Base-by-base conservation (phyloP, 768 basidiomycete species). In the Suillus decipiens region DNA sequence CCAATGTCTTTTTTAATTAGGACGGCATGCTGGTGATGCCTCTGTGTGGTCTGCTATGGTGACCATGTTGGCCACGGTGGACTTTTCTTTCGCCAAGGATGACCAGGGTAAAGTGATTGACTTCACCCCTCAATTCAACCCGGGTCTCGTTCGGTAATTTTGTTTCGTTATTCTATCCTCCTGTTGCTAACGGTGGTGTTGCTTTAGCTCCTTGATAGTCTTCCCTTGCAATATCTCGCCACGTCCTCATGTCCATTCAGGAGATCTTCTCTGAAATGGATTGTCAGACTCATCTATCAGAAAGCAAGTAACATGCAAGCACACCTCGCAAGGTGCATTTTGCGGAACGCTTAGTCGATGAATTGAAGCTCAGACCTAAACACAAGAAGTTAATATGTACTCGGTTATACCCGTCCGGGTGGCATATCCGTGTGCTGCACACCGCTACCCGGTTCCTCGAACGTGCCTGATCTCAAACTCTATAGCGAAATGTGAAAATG, bases 11-110 rank as follows among this genome's bases (percentile, higher is more conserved):
- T 6, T 43, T 34, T 28, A 28, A 22, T 15, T n/a, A 63, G 62
- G 75, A 1, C 60, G 68, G 22, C 59, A 72, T 51, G 55, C 72
- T 1, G 75, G 72, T 1, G 67, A 70, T 17, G 64, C 64, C 5
- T 70, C 67, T n/a, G 33, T 75, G 5, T 76, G 67, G 70, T 66
- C 70, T 12, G 65, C 63, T 2, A 67, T 72, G 36, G 70, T 63
- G 3, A 70, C 66, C 36, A 65, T 74, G 31, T 64, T 75, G 15
- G 60, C 70, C 10, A 57, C 69, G 9, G 63, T 74, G 58, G 34
- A 62, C 9, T 70, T 76, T 39, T 31, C 60, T 17, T 63, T 61
- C 43, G 63, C 68, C 5, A 54, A 66, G 14, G 74, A 70, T 53
- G 67, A 66, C 11, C 47, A 70, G 19, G 75, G 75, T 14, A 65